phyloP scores from a whole-genome alignment of 2,329 filamentous ascomycete genomes.

The Gyromitra esculenta region DNA sequence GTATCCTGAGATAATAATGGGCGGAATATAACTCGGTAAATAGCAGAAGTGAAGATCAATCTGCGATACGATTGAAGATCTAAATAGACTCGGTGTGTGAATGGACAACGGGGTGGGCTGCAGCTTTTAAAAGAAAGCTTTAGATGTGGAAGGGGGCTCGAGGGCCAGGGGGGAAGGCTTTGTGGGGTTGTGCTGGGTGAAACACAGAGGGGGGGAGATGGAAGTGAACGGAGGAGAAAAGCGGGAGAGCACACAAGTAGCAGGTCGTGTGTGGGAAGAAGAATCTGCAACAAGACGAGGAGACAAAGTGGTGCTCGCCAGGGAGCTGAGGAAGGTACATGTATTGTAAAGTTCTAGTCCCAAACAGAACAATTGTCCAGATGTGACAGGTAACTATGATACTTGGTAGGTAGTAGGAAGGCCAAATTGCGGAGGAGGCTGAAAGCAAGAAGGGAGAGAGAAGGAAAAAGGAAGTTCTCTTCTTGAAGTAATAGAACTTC shows the following conservation, averaged over 20 bases:
- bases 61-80: conserved; percentile 15
- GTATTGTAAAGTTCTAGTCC: conserved; percentile 30
- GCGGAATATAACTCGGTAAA: conserved; percentile 7
- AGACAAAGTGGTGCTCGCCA: conserved; percentile 20
- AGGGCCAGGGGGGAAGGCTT: conserved; percentile 27
- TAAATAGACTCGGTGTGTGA: conserved; percentile 19
- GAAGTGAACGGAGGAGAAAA: conserved; percentile 23
- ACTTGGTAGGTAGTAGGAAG: conserved; percentile 29
- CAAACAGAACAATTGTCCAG: conserved; percentile 20
- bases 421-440: conserved; percentile 42
- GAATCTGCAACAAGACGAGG: conserved; percentile 6
- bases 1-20: not conserved
- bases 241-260: conserved; percentile 27
- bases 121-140: conserved; percentile 10
- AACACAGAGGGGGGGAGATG: conserved; percentile 38
- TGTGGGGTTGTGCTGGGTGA: conserved; percentile 39
- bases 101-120: conserved; percentile 15
- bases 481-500: conserved; percentile 4
- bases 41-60: conserved; percentile 16
- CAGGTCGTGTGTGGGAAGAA: not conserved
- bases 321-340: conserved; percentile 1
- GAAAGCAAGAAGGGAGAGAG: conserved; percentile 15
- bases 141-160: not conserved
- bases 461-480: conserved; percentile 9
- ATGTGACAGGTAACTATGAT: conserved; percentile 48